These are phyloP conservation scores for Chamaecyparis obtusa DNA, from an alignment of 75 land plant genomes.

Conservation along the genomic window DNA sequence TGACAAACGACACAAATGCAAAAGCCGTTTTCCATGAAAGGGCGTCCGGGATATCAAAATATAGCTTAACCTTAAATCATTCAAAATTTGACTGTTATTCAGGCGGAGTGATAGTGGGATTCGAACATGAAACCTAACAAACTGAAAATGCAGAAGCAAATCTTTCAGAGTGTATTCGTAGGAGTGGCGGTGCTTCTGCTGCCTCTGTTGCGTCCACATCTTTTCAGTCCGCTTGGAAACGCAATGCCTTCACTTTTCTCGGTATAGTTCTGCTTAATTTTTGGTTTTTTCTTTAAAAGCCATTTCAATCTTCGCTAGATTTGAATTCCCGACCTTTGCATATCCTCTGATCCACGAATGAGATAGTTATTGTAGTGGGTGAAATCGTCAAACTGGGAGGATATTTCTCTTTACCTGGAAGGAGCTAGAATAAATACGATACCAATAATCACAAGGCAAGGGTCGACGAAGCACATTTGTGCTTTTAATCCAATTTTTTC, in stretches of 20 bases:
- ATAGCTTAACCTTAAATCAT: neutral
- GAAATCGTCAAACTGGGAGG: neutral
- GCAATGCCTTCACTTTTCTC: conserved; percentile 51
- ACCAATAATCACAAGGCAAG: neutral
- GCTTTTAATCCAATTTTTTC: too few species aligned
- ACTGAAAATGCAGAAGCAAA: neutral
- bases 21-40: neutral
- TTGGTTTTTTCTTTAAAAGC: neutral
- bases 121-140: conserved; percentile 5
- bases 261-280: conserved; percentile 18
- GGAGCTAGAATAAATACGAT: neutral
- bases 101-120: neutral
- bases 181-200: conserved; percentile 36
- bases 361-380: neutral
- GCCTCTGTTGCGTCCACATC: conserved; percentile 35
- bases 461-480: too few species aligned
- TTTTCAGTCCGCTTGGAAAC: conserved; percentile 48
- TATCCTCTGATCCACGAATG: neutral
- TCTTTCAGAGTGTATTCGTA: conserved; percentile 23
- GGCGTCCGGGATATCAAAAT: neutral
- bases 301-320: neutral
- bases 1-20: neutral
- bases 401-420: neutral
- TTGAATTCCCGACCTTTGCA: neutral
- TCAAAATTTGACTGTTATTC: neutral